Evolutionary conservation across 306 rosid species (phyloP), one percentile per base, ranked within the genome.

Genomic region (Cicer judaicum): DNA sequence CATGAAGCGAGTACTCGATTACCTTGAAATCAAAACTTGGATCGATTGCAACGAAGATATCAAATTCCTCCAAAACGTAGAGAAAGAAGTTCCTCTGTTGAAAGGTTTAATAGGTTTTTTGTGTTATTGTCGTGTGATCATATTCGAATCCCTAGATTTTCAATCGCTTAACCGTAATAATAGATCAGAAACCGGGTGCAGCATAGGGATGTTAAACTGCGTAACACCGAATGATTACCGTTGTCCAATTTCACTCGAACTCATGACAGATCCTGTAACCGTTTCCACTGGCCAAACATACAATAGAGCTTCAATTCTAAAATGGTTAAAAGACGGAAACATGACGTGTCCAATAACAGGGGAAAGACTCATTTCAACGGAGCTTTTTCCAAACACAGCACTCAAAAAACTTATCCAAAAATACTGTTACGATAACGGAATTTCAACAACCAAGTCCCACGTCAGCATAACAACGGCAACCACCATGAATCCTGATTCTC

Each of bases 271-370:
- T 53, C 98, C 98, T 0, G 98, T 92, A 2, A 92, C 90, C 4
- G 78, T 87, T 2, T 88, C 93, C 1, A 88, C 96, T 1, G 98
- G 98, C n/a, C 98, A 92, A 34, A 90, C 96, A n/a, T 92, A 85
- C 14, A 87, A 90, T 49, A 87, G 96, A 29, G 8, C 52, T 61
- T 87, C 96, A 1, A 92, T 92, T 68, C 77, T 87, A 18, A 84
- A 85, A 82, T 92, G 97, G 97, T 76, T 92, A 7, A 46, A 77
- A 9, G 80, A 84, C 0, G 96, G 97, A 11, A 87, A 88, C 69
- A 6, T 19, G 38, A 73, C 70, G 1, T 92, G 97, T 42, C 97
- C 97, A 3, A 90, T 84, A 84, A 88, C 97, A 41, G 89, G 92
- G 44, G 83, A 88, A 68, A 85, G 12, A 73, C 85, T 92, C 4